These are phyloP conservation scores for Colletotrichum sp. DNA, from an alignment of 2,329 filamentous ascomycete species.

Conservation along the genomic window DNA sequence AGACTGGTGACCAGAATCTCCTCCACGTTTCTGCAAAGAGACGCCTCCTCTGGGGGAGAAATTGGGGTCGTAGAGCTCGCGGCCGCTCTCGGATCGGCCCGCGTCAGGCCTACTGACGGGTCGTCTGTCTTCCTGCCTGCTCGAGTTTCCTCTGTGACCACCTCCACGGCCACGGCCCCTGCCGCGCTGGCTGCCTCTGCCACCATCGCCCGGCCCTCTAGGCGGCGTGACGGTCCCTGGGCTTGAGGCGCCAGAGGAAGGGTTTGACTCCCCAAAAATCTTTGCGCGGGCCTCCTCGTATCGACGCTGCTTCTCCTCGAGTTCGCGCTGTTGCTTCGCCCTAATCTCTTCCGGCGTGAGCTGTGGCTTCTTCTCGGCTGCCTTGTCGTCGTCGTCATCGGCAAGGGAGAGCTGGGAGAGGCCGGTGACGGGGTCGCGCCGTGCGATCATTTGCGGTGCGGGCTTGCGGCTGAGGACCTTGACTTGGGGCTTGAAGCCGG, in stretches of 20 bases:
- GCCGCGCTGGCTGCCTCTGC: conserved; percentile 47
- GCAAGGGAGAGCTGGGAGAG: conserved; percentile 49
- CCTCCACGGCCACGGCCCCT: conserved; percentile 51
- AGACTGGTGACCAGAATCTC: conserved; percentile 37
- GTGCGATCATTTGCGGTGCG: conserved; percentile 61
- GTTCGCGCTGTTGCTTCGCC: conserved; percentile 77
- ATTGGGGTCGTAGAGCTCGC: conserved; percentile 80
- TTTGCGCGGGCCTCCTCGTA: conserved; percentile 90
- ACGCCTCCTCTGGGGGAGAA: conserved; percentile 70
- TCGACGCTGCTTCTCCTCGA: conserved; percentile 87
- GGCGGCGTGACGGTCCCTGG: conserved; percentile 69
- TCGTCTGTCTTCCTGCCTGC: conserved; percentile 33
- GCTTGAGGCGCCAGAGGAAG: conserved; percentile 64
- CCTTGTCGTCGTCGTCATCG: conserved; percentile 70
- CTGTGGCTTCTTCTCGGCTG: conserved; percentile 63
- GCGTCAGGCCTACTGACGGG: conserved; percentile 22
- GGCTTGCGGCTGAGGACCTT: conserved; percentile 88
- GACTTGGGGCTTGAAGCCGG: conserved; percentile 81
- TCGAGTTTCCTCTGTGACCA: conserved; percentile 39
- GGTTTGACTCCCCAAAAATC: conserved; percentile 74
- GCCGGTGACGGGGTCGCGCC: conserved; percentile 58
- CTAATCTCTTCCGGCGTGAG: conserved; percentile 79
- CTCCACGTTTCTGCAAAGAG: conserved; percentile 46
- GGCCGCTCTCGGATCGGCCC: conserved; percentile 35
- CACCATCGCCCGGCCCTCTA: conserved; percentile 36